Percentiles rank a stretch among this genome's conserved stretches.
phyloP scores from a whole-genome alignment of 2,329 filamentous ascomycete genomes.

The Colletotrichum phormii region DNA sequence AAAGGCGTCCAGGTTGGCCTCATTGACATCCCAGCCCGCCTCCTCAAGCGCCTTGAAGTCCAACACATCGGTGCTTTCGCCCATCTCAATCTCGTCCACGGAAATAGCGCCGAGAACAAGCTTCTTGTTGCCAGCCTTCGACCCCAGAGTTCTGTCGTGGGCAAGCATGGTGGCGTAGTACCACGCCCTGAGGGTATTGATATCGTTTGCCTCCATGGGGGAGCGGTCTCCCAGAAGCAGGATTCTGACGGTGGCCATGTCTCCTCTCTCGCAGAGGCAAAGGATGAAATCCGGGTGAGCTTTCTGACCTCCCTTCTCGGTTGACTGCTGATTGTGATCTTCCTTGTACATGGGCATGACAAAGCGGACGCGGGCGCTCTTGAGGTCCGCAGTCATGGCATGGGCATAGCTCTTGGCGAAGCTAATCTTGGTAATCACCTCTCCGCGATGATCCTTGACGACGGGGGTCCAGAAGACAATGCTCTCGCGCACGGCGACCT shows the following conservation, averaged over 20 bases:
- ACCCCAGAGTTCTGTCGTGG: background rate
- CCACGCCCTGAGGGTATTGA: background rate
- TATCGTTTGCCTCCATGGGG: background rate
- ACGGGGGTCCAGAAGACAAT: conserved; percentile 64
- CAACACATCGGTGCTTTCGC: background rate
- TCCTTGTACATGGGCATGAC: background rate
- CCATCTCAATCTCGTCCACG: background rate
- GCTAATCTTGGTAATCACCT: conserved; percentile 50
- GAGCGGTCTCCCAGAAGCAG: conserved; percentile 13
- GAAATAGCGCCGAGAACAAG: background rate
- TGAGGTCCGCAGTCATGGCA: conserved; percentile 9
- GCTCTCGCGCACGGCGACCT: conserved; percentile 74
- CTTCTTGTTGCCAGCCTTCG: background rate
- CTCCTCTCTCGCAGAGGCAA: background rate
- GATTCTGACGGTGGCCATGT: conserved; percentile 15
- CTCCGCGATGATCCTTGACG: conserved; percentile 43
- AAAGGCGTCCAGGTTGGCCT: background rate
- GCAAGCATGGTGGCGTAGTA: conserved; percentile 1
- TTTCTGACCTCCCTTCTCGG: background rate
- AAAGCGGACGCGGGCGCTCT: background rate
- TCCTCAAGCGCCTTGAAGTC: background rate
- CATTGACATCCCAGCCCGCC: conserved; percentile 1
- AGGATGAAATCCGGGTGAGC: background rate
- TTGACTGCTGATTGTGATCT: background rate
- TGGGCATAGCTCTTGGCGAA: conserved; percentile 56